Evolutionary conservation across 306 rosid species (phyloP), one percentile per base, ranked within the genome.

Genomic region (Lablab purpureus): DNA sequence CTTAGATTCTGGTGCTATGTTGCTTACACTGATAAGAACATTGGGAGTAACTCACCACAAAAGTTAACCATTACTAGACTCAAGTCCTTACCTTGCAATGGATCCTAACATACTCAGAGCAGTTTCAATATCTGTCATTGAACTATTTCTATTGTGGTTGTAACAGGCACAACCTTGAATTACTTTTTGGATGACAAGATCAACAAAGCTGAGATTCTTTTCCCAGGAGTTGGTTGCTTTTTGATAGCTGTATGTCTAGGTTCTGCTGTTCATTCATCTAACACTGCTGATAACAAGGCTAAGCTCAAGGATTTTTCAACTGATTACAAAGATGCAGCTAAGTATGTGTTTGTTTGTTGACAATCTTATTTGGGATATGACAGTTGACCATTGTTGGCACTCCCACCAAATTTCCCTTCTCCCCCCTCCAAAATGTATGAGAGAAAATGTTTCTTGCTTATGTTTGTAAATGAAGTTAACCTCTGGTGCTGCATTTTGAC

Each of bases 171-270:
- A 76, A 88, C 93, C 66, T 75, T 92, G 81, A 92, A 94, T 81
- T 94, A 92, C 90, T 94, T 90, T 84, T 85, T 94, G 73, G 97
- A 94, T 82, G 92, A 82, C 84, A 88, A 79, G 75, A 94, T 94
- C 71, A 94, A 92, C 17, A 90, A 67, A 67, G 98, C 97, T 6
- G 90, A 90, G 84, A 87, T 94, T 78, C 93, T 92, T 85, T 94
- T 94, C 85, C 89, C 97, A 1, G 98, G 98, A 27, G 98, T 94
- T 76, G 98, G 79, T 70, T 92, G 97, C 90, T 94, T 94, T 87
- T 84, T 94, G 83, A 67, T 92, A 27, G 98, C 97, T 2, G 97
- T 92, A 69, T 94, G 93, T 83, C 88, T 92, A 63, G 98, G 96
- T 54, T 89, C 94, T 74, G 87, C 88, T 73, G 93, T 94, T 77